Conservation (phyloP, 805 yeast species). For the Ogataea minuta region DNA sequence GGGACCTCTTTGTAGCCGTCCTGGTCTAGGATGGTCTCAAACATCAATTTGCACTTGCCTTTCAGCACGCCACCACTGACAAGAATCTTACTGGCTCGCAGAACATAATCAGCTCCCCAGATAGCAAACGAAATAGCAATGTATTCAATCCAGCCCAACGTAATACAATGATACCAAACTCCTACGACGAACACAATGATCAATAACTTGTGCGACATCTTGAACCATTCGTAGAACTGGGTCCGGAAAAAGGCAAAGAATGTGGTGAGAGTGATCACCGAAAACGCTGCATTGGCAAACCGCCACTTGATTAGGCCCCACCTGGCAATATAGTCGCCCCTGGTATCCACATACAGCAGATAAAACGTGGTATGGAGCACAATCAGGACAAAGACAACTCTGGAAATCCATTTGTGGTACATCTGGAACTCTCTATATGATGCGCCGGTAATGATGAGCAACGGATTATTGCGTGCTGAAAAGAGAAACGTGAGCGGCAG, state of each 20-base stretch:
- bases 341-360: conserved; percentile 34
- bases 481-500: conserved; percentile 36
- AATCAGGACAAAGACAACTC: conserved; percentile 38
- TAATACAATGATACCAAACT: conserved; percentile 46
- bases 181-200: conserved; percentile 43
- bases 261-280: conserved; percentile 29
- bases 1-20: conserved; percentile 17
- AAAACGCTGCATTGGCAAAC: conserved; percentile 41
- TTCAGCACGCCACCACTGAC: conserved; percentile 58
- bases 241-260: conserved; percentile 36
- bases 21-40: conserved; percentile 15
- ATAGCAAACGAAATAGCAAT: conserved; percentile 55
- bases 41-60: conserved; percentile 42
- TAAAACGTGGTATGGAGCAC: conserved; percentile 40
- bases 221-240: conserved; percentile 44
- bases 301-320: conserved; percentile 43
- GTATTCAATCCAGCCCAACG: conserved; percentile 51
- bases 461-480: conserved; percentile 36
- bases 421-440: conserved; percentile 37
- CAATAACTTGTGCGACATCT: conserved; percentile 41
- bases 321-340: conserved; percentile 36
- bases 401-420: conserved; percentile 41
- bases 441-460: conserved; percentile 33
- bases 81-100: conserved; percentile 53
- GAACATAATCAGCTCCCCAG: conserved; percentile 68